A percentile compares a stretch with the other conserved stretches of the same genome.
phyloP scores from a whole-genome alignment of 441 rosid species.

The Corymbia calophylla region DNA sequence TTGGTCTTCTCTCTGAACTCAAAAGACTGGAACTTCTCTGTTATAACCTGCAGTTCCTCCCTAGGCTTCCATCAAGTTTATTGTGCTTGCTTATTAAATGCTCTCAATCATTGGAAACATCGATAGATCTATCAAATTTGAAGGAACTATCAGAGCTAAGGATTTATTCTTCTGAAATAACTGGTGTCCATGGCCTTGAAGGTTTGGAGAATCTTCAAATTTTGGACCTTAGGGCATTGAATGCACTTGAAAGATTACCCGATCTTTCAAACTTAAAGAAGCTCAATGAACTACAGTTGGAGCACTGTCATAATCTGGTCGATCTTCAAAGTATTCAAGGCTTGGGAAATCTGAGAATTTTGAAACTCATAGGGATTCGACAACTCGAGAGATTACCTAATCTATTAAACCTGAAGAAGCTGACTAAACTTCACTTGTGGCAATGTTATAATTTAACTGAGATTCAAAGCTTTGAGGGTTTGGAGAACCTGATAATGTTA shows the following conservation, averaged over 20 bases:
- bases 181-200: background rate
- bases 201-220: background rate
- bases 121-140: background rate
- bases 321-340: background rate
- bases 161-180: background rate
- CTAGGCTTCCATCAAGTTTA: background rate
- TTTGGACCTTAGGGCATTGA: background rate
- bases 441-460: background rate
- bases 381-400: background rate
- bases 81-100: background rate
- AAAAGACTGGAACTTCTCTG: background rate
- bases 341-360: background rate
- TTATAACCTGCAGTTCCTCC: background rate
- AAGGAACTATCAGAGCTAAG: background rate
- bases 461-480: background rate
- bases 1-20: background rate
- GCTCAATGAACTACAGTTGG: background rate
- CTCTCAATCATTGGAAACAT: background rate
- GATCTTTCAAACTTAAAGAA: background rate
- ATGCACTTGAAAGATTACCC: accelerated
- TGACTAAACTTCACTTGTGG: background rate
- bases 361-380: background rate
- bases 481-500: background rate
- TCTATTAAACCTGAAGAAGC: background rate
- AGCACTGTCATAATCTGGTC: accelerated